Percentiles rank a stretch among this genome's conserved stretches.
These are phyloP conservation scores for Penstemon barbatus DNA, from an alignment of 257 asterid genomes.

Conservation along the genomic window DNA sequence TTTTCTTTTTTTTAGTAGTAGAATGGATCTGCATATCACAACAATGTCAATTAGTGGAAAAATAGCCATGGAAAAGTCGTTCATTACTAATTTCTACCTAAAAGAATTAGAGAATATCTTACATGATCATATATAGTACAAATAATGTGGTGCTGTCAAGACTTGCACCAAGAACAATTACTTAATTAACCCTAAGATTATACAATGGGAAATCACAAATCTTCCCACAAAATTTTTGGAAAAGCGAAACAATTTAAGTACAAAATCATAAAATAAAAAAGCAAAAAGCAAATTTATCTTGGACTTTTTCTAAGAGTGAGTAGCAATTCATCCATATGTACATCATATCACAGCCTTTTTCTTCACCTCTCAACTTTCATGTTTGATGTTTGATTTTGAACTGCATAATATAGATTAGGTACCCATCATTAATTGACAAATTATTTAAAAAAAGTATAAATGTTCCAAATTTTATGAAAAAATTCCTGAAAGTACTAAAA, in stretches of 20 bases:
- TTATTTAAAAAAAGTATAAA: too few species aligned
- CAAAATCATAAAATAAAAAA: constrained; percentile 29
- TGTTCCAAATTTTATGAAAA: too few species aligned
- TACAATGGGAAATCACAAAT: constrained; percentile 25
- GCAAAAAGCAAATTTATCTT: background rate
- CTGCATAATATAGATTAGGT: constrained; percentile 39
- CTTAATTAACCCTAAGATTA: constrained; percentile 23
- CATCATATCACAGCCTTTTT: constrained; percentile 51
- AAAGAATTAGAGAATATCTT: constrained; percentile 25
- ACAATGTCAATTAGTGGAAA: background rate
- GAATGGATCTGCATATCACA: too few species aligned
- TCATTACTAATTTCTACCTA: constrained; percentile 39
- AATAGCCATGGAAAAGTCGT: background rate
- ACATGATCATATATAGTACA: constrained; percentile 39
- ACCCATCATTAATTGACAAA: constrained; percentile 16
- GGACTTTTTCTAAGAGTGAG: constrained; percentile 31
- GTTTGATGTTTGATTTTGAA: constrained; percentile 44
- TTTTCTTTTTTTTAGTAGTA: too few species aligned
- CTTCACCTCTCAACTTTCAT: constrained; percentile 69
- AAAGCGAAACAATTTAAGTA: constrained; percentile 34
- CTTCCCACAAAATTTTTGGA: constrained; percentile 16
- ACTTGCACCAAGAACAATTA: background rate
- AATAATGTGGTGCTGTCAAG: constrained; percentile 35
- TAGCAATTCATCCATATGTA: constrained; percentile 47
- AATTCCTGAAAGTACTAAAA: background rate